These are phyloP conservation scores for Noccaea caerulescens DNA, from an alignment of 345 rosid species.

Conservation along the genomic window DNA sequence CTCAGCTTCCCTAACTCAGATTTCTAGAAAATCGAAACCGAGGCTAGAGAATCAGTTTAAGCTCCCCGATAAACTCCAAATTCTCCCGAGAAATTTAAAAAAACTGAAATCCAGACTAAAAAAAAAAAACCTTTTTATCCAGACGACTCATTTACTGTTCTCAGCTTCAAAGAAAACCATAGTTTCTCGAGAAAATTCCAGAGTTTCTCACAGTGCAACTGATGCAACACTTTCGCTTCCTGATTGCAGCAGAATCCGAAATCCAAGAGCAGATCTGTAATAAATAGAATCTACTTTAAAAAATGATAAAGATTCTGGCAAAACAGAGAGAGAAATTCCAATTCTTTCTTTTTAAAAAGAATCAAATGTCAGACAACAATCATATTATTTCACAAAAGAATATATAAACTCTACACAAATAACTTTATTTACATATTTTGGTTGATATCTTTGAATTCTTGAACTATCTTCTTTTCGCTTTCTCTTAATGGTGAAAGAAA, in stretches of 20 bases:
- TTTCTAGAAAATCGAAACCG: conserved; percentile 5
- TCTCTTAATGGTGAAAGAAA: conserved; percentile 22
- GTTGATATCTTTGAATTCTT: conserved; percentile 18
- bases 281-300: conserved; percentile 28
- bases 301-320: conserved; percentile 27
- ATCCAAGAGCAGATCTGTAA: conserved; percentile 42
- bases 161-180: conserved; percentile 24
- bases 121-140: neutral
- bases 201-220: conserved; percentile 12
- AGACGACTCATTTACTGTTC: neutral
- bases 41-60: neutral
- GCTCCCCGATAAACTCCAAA: neutral
- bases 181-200: neutral
- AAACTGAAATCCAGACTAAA: neutral
- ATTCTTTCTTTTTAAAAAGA: neutral
- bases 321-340: conserved; percentile 13
- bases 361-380: conserved; percentile 28
- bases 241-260: conserved; percentile 36
- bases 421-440: conserved; percentile 19
- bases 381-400: conserved; percentile 20
- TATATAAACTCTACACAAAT: conserved; percentile 15
- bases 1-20: conserved; percentile 29
- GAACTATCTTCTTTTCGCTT: conserved; percentile 18
- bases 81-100: conserved; percentile 1
- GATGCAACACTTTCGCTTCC: conserved; percentile 17